A percentile compares a stretch with the other conserved stretches of the same genome.
Evolutionary conservation across 345 rosid species (phyloP).

Genomic region (Ailanthus altissimus): DNA sequence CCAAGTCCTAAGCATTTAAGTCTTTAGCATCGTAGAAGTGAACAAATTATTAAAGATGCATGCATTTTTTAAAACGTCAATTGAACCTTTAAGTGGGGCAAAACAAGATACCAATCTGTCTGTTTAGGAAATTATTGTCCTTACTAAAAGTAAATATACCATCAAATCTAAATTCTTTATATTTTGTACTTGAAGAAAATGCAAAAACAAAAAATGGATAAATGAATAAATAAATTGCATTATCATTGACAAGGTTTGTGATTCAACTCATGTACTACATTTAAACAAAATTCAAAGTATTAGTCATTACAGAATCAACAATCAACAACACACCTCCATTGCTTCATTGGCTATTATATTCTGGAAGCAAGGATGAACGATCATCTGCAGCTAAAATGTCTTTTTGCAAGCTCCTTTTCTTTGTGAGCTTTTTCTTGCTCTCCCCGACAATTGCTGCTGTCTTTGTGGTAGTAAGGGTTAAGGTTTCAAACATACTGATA

Average conservation of each 20-base stretch:
- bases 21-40: not conserved
- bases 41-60: not conserved
- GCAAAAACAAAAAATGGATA: no score
- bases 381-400: slow-evolving; percentile 92
- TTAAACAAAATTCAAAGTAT: not conserved
- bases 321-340: slow-evolving; percentile 60
- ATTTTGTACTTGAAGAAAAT: not conserved
- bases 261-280: slow-evolving; percentile 2
- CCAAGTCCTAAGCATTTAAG: not conserved
- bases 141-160: not conserved
- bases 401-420: slow-evolving; percentile 90
- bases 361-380: slow-evolving; percentile 97
- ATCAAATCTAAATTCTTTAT: not conserved
- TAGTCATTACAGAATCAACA: not conserved
- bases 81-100: not conserved
- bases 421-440: slow-evolving; percentile 90
- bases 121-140: not conserved
- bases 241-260: not conserved
- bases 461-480: slow-evolving; percentile 83
- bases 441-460: slow-evolving; percentile 59
- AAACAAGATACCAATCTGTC: not conserved
- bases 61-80: not conserved
- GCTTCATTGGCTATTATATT: slow-evolving; percentile 95
- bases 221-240: no score
- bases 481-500: slow-evolving; percentile 46